These are phyloP conservation scores for Meyerozyma athensensis DNA, from an alignment of 1,139 yeast species.

Conservation along the genomic window DNA sequence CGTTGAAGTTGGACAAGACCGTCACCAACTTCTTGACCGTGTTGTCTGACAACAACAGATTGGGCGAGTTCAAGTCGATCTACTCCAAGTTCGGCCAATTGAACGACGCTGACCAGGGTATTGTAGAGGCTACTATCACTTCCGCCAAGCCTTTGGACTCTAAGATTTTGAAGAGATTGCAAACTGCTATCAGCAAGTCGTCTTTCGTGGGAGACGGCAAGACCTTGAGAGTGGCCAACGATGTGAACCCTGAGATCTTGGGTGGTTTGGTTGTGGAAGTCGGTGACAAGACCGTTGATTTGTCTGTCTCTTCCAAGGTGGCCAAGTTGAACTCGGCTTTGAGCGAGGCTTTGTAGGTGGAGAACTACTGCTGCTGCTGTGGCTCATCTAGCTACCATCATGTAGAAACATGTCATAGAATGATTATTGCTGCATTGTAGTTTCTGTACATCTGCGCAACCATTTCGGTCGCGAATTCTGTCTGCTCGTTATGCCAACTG, in stretches of 20 bases:
- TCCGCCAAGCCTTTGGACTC: conserved; percentile 84
- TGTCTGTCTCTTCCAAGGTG: conserved; percentile 81
- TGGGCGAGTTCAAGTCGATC: conserved; percentile 61
- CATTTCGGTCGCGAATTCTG: too few relatives aligned
- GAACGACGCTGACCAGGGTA: conserved; percentile 85
- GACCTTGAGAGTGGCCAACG: conserved; percentile 78
- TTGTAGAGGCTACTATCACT: conserved; percentile 90
- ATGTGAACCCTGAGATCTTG: conserved; percentile 81
- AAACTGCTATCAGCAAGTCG: conserved; percentile 73
- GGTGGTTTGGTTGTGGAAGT: conserved; percentile 97
- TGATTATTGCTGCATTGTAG: conserved; percentile 1
- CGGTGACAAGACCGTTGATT: conserved; percentile 95
- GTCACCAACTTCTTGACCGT: conserved; percentile 78
- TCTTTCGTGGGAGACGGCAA: conserved; percentile 80
- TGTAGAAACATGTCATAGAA: conserved; percentile 2
- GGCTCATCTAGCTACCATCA: too few relatives aligned
- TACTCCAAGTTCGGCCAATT: conserved; percentile 70
- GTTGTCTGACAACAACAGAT: conserved; percentile 93
- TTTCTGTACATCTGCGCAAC: too few relatives aligned
- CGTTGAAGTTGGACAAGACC: conserved; percentile 65
- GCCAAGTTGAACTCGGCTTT: conserved; percentile 86
- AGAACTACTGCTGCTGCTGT: too few relatives aligned
- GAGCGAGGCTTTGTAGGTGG: conserved; percentile 63
- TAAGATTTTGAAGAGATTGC: conserved; percentile 74
- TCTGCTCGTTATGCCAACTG: too few relatives aligned